A percentile compares a stretch with the other conserved stretches of the same genome.
Evolutionary conservation across 441 rosid species (phyloP).

Genomic region (Brassica hybrid): DNA sequence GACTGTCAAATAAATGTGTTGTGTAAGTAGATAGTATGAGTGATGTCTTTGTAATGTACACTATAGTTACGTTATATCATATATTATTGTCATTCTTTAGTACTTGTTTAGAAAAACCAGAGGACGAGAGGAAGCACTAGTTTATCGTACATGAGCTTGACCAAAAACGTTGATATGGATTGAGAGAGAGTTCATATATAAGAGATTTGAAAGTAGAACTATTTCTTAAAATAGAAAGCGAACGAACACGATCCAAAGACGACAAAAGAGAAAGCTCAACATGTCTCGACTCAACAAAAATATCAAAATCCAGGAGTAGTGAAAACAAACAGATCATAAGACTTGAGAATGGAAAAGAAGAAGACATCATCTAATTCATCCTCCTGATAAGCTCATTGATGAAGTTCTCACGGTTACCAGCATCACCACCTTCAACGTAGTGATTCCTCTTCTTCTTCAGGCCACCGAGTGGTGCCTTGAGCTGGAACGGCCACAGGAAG

Average conservation of each 20-base stretch:
- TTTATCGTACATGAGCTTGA: not conserved
- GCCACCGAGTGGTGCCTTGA: conserved; percentile 81
- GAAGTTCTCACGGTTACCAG: conserved; percentile 50
- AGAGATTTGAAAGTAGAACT: not conserved
- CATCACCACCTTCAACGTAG: conserved; percentile 91
- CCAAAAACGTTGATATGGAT: not conserved
- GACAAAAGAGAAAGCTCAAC: not conserved
- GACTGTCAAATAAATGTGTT: conserved; percentile 40
- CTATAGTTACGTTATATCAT: conserved; percentile 31
- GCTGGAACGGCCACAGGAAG: conserved; percentile 90
- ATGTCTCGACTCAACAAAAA: conserved; percentile 26
- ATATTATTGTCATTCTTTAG: not conserved
- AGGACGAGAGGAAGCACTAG: no score
- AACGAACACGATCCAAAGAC: not conserved
- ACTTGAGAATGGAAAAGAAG: not conserved
- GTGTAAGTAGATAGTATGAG: conserved; percentile 40
- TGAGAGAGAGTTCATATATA: not conserved
- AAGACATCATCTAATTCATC: conserved; percentile 59
- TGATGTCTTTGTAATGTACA: conserved; percentile 24
- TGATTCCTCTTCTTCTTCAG: conserved; percentile 79
- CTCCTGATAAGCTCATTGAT: conserved; percentile 55
- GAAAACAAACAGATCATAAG: conserved; percentile 5
- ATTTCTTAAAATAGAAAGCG: not conserved
- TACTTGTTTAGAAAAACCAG: no score
- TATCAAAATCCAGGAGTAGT: conserved; percentile 28